These are phyloP conservation scores for Plasmodium chabaudi DNA, from an alignment of 169 alveolate genomes.

Conservation along the genomic window DNA sequence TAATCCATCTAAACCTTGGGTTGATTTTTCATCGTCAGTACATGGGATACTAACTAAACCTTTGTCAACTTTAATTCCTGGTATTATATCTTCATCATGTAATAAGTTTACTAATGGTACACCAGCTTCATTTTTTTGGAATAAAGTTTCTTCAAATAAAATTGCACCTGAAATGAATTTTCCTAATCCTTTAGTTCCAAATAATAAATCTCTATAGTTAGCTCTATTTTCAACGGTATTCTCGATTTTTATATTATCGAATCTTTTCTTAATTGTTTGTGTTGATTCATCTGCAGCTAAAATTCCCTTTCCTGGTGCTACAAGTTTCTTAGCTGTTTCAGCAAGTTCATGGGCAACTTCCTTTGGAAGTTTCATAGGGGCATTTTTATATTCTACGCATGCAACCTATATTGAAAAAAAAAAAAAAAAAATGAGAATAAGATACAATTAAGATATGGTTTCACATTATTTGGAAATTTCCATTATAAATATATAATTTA, in stretches of 20 bases:
- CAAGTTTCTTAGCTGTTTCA: slow-evolving; percentile 70
- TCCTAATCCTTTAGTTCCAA: slow-evolving; percentile 94
- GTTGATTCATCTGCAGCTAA: slow-evolving; percentile 99
- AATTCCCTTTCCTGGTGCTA: slow-evolving; percentile 95
- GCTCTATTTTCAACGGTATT: slow-evolving; percentile 97
- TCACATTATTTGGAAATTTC: neutral
- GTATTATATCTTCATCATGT: slow-evolving; percentile 94
- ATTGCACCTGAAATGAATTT: slow-evolving; percentile 98
- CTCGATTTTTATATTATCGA: slow-evolving; percentile 93
- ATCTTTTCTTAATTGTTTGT: slow-evolving; percentile 97
- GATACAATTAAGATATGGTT: neutral
- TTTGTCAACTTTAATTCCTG: slow-evolving; percentile 98
- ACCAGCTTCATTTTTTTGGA: slow-evolving; percentile 93
- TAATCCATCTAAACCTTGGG: slow-evolving; percentile 97
- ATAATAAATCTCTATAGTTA: slow-evolving; percentile 95
- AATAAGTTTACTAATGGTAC: slow-evolving; percentile 91
- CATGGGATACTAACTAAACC: slow-evolving; percentile 94
- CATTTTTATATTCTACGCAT: slow-evolving; percentile 36
- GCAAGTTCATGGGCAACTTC: slow-evolving; percentile 76
- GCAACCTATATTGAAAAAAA: slow-evolving; percentile 14
- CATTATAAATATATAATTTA: neutral
- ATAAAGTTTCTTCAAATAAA: slow-evolving; percentile 98
- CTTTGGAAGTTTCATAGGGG: slow-evolving; percentile 59
- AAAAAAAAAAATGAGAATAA: neutral
- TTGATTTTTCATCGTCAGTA: slow-evolving; percentile 91